A percentile compares a stretch with the other conserved stretches of the same genome.
phyloP scores from a whole-genome alignment of 2,329 filamentous ascomycete species.

The Talaromyces sp. region DNA sequence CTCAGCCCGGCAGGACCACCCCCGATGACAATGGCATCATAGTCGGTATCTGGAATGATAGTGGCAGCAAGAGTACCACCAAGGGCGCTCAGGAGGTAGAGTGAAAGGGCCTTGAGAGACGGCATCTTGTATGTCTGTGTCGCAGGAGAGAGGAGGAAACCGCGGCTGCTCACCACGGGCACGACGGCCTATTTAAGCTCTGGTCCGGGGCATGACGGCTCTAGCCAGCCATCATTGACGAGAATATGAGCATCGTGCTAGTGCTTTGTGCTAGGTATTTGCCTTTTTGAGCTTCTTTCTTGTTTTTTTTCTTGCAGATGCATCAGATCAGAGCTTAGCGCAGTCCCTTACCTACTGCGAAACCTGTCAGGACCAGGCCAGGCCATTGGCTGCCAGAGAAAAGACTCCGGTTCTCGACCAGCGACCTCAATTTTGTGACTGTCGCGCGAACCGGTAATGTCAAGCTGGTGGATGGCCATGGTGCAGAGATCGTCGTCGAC shows the following conservation, averaged over 20 bases:
- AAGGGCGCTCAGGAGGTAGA: background rate
- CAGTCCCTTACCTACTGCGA: background rate
- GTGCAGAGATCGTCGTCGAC: background rate
- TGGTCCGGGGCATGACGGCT: background rate
- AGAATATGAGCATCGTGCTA: background rate
- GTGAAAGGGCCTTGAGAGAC: background rate
- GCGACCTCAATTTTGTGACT: background rate
- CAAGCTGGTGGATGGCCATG: background rate
- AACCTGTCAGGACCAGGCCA: background rate
- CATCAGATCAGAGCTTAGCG: background rate
- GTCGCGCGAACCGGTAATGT: background rate
- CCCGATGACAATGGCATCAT: slow-evolving; percentile 54
- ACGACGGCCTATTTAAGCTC: background rate
- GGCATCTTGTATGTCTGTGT: background rate
- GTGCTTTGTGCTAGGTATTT: too few relatives aligned
- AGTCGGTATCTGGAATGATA: slow-evolving; percentile 25
- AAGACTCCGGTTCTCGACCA: background rate
- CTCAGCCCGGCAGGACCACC: slow-evolving; percentile 53
- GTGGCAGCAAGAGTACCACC: background rate
- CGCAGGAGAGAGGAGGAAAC: background rate
- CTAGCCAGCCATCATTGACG: background rate
- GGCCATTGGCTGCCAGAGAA: background rate
- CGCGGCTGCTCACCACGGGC: background rate
- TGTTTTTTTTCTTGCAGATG: background rate
- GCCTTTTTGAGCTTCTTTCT: background rate